Evolutionary conservation across 2,329 filamentous ascomycete species (phyloP).

Genomic region (Albifimbria verrucaria): DNA sequence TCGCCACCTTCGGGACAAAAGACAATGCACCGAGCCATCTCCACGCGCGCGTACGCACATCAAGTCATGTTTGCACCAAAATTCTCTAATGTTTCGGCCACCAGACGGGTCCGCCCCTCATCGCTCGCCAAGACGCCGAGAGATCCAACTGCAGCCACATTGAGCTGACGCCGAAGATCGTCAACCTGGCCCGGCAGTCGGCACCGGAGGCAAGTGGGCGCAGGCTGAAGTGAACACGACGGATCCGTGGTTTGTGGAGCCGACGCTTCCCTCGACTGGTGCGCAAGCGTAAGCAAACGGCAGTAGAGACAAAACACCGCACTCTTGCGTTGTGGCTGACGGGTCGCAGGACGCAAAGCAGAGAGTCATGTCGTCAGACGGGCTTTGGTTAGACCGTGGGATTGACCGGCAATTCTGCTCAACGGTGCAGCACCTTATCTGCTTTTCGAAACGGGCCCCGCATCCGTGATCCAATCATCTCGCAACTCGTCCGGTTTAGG

Average conservation of each 20-base stretch:
- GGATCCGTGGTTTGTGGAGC: neutral
- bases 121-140: neutral
- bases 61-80: neutral
- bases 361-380: neutral
- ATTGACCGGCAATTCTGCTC: neutral
- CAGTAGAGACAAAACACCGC: no score
- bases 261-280: no score
- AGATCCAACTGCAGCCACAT: neutral
- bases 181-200: neutral
- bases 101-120: neutral
- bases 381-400: neutral
- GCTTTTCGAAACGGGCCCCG: neutral
- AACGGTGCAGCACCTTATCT: neutral
- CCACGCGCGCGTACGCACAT: neutral
- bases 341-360: no score
- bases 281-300: no score
- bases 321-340: no score
- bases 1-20: neutral
- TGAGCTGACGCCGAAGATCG: neutral
- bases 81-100: neutral
- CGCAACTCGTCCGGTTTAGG: neutral
- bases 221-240: neutral
- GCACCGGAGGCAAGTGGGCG: neutral
- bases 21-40: neutral
- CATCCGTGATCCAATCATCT: neutral